Evolutionary conservation across 208 protist genomes (phyloP).

Genomic region (Porcisia deanei): DNA sequence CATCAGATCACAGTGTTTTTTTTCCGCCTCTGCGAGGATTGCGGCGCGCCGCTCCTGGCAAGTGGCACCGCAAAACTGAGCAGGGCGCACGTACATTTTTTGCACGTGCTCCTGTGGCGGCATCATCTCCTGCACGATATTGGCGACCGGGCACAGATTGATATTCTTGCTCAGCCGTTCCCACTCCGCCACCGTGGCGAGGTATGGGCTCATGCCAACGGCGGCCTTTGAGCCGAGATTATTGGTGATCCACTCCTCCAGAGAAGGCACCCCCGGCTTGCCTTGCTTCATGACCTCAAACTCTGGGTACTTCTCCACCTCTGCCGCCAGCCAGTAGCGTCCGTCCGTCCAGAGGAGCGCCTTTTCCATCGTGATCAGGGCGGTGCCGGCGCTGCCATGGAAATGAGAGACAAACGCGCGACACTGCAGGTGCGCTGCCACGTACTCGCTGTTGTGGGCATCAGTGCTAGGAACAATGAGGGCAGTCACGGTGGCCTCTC

Average conservation of each 20-base stretch:
- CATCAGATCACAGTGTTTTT: constrained; percentile 57
- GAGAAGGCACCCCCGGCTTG: constrained; percentile 47
- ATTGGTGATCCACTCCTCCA: constrained; percentile 70
- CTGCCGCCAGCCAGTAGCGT: constrained; percentile 96
- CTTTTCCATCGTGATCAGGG: constrained; percentile 69
- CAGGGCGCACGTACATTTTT: constrained; percentile 56
- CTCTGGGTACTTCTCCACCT: constrained; percentile 72
- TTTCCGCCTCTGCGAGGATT: constrained; percentile 50
- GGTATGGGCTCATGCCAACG: constrained; percentile 73
- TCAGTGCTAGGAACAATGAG: constrained; percentile 93
- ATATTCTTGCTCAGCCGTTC: constrained; percentile 59
- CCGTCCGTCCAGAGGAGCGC: constrained; percentile 97
- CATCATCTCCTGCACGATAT: constrained; percentile 56
- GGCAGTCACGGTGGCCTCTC: constrained; percentile 52
- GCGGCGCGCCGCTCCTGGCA: constrained; percentile 55
- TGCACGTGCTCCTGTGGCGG: constrained; percentile 16
- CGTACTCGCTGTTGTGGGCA: constrained; percentile 97
- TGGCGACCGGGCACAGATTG: constrained; percentile 32
- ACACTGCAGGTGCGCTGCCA: constrained; percentile 84
- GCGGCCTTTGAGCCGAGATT: constrained; percentile 41
- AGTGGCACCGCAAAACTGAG: constrained; percentile 69
- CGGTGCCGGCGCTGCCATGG: constrained; percentile 93
- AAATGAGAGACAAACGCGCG: constrained; percentile 95
- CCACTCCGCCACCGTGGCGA: constrained; percentile 81
- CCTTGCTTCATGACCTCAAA: constrained; percentile 89